Percentiles rank a stretch among this genome's conserved stretches.
These are phyloP conservation scores for Zymoseptoria crescenta DNA, from an alignment of 2,329 filamentous ascomycete species.

Conservation along the genomic window DNA sequence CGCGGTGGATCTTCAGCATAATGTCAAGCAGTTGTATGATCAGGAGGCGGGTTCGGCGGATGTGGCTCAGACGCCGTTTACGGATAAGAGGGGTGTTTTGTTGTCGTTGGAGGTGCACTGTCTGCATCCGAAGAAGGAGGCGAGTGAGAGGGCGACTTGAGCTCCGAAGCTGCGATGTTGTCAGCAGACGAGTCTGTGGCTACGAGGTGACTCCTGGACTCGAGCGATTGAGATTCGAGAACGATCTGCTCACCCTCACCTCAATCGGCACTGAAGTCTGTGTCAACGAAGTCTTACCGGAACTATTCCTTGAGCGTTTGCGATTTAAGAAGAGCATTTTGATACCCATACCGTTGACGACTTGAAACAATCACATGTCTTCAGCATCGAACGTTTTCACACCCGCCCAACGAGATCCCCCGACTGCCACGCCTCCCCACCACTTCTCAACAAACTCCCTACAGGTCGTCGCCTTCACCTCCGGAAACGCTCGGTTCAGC, in stretches of 20 bases:
- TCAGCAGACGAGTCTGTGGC: neutral
- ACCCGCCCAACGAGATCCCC: conserved; percentile 18
- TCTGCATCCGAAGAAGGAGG: conserved; percentile 14
- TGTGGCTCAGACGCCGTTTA: conserved; percentile 23
- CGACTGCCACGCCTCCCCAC: conserved; percentile 23
- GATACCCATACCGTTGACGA: neutral
- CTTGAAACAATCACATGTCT: conserved; percentile 3
- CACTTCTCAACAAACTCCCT: conserved; percentile 25
- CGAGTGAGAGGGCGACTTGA: neutral
- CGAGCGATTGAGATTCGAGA: neutral
- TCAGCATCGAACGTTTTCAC: conserved; percentile 10
- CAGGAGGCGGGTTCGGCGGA: conserved; percentile 20
- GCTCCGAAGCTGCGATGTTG: neutral
- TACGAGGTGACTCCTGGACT: neutral
- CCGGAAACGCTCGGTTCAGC: conserved; percentile 22
- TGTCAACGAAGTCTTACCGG: neutral
- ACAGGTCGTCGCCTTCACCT: conserved; percentile 19
- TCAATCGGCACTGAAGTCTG: neutral
- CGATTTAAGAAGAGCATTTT: neutral
- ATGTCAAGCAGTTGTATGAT: conserved; percentile 17
- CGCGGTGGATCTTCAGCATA: conserved; percentile 19
- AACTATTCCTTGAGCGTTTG: neutral
- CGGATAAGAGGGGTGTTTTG: conserved; percentile 20
- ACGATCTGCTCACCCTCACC: neutral
- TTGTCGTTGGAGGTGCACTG: conserved; percentile 17